phyloP scores from a whole-genome alignment of 345 rosid genomes.

The Alliaria petiolata region DNA sequence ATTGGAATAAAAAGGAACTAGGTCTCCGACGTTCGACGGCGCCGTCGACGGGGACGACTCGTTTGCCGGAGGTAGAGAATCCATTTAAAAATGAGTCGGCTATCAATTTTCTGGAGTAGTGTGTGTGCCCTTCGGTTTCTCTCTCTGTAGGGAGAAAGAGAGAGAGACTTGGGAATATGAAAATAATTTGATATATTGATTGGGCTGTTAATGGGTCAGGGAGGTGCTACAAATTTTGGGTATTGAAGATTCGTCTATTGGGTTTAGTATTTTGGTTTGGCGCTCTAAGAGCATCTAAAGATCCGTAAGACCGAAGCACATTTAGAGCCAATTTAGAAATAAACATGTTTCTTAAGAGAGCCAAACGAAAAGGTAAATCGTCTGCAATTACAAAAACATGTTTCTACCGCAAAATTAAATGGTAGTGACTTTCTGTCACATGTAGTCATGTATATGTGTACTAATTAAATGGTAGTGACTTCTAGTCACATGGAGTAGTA shows the following conservation, averaged over 20 bases:
- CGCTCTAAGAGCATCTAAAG: no score
- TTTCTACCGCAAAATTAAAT: neutral
- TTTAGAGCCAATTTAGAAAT: no score
- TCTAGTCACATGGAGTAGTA: no score
- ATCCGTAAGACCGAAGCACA: no score
- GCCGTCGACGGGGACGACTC: slow-evolving; percentile 22
- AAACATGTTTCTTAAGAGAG: no score
- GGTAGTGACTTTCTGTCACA: neutral
- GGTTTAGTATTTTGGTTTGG: no score
- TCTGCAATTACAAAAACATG: no score
- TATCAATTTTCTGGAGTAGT: neutral
- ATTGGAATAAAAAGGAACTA: slow-evolving; percentile 49
- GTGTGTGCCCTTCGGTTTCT: no score
- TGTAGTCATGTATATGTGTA: no score
- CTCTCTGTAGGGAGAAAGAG: no score
- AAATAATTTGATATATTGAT: neutral
- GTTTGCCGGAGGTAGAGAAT: slow-evolving; percentile 26
- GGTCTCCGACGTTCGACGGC: slow-evolving; percentile 27
- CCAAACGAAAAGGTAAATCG: no score
- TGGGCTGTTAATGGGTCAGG: neutral
- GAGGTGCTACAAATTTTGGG: neutral
- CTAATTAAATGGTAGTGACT: neutral
- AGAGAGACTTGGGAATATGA: neutral
- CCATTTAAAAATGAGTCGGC: slow-evolving; percentile 34
- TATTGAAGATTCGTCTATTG: no score